Base-by-base conservation (phyloP, 108 stramenopile species). In the Craspedostauros australis region DNA sequence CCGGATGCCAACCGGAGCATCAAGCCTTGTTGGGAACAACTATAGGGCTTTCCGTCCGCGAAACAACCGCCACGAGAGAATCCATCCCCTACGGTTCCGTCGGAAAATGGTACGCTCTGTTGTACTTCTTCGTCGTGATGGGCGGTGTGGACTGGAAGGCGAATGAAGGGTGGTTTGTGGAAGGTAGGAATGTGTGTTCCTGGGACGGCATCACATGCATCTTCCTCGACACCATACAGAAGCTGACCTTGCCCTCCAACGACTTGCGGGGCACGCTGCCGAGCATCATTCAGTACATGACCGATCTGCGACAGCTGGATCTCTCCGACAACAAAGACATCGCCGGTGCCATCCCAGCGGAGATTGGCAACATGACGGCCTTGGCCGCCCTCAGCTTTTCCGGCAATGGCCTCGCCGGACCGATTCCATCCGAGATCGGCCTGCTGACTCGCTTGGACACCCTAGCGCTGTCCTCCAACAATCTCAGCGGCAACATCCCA, bases 321-420 rank as follows among this genome's bases (percentile, higher is more conserved):
- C n/a, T n/a, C n/a, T n/a, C n/a, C n/a, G n/a, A n/a, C n/a, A n/a
- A n/a, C n/a, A n/a, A n/a, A n/a, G 24, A 43, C 23, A 18, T 88
- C 11, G 55, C 52, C 16, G 86, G 86, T 18, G 36, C 41, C 15
- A 29, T 88, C 16, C 86, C 82, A 3, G 32, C 60, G 6, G 30
- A 39, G 24, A 48, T 81, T 39, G 80, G 77, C 11, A 55, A 64
- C 20, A 31, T 81, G 44, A 27, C 40, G 8, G 60, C 50, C 12
- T 68, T 86, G 12, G 63, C 70, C 15, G 70, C 73, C 44, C 39
- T 82, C 1, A 77, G 72, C 1, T 44, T 73, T 15, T 50, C 50
- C 32, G 47, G 56, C 31, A 86, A 86, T 54, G 29, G 50, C 6
- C 37, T 82, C 11, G 47, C 53, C 1, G 77, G 80, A 22, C 22